Evolutionary conservation across 1,139 yeast genomes (phyloP), one percentile per base, ranked within the genome.

Genomic region (Hanseniaspora sp.): DNA sequence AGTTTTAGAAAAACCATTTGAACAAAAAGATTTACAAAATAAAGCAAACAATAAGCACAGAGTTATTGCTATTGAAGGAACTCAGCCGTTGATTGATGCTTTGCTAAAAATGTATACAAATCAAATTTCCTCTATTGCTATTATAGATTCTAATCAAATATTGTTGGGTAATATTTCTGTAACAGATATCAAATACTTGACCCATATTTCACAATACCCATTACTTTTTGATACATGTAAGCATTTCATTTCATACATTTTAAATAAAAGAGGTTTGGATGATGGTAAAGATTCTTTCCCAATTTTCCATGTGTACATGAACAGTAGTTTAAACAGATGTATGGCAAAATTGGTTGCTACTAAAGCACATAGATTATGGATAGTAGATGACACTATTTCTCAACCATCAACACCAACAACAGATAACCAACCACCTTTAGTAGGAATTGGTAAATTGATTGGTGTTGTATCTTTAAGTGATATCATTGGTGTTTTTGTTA

Each of bases 251-350:
- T 81, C 95, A 38, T 85, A 87, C 59, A 88, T 90, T 59, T 76
- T 92, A 59, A 83, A 86, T 61, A 83, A 83, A 59, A 82, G 95
- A 64, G 98, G 97, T 15, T 76, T 92, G 37, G 95, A 83, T 64
- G 92, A 88, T 65, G 96, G 96, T 55, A 88, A 90, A 69, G 98
- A 92, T 71, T 90, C 94, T 48, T 90, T 83, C 74, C 98, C 98
- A 15, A 90, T 92, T 49, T 92, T 92, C 76, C 95, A 90, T 67
- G 96, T 90, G 35, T 83, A 85, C 59, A 78, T 80, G 58, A 77
- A 77, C 48, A 80, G 94, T 13, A 82, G 94, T 0, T 75, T 92
- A 52, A 95, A 90, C 31, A 78, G 96, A 66, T 88, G 94, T 11
- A 77, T 92, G 63, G 97, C 97, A 48, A 92, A 92, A 69, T 74